Conservation (phyloP, 108 stramenopile genomes). For the Cafeteria roenbergensis region DNA sequence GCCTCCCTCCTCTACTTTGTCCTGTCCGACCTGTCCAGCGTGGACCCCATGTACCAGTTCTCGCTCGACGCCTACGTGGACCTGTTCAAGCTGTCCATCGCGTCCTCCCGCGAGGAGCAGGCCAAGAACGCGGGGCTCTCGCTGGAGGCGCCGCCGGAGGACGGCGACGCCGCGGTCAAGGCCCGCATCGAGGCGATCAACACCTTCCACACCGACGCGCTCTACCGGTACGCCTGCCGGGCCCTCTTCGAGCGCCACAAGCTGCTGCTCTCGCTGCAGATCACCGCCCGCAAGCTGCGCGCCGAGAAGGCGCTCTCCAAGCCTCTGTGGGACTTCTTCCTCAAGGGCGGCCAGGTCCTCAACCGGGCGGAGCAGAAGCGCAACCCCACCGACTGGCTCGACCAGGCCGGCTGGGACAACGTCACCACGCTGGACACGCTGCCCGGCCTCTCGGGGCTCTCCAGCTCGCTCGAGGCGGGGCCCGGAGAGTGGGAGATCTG, state of each 20-base stretch:
- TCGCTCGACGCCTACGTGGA: conserved; percentile 48
- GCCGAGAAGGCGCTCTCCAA: conserved; percentile 36
- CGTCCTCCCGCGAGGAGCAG: conserved; percentile 15
- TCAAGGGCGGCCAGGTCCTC: conserved; percentile 42
- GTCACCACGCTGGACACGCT: conserved; percentile 47
- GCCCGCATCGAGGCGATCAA: conserved; percentile 48
- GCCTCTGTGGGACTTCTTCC: conserved; percentile 48
- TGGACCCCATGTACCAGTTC: conserved; percentile 62
- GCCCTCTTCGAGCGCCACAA: conserved; percentile 55
- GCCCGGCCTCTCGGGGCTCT: no score
- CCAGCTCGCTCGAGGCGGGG: conserved; percentile 23
- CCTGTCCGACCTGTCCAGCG: conserved; percentile 39
- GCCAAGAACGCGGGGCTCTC: not conserved
- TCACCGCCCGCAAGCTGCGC: conserved; percentile 43
- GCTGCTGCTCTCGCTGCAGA: conserved; percentile 43
- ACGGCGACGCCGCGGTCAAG: conserved; percentile 23
- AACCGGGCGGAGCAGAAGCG: conserved; percentile 38
- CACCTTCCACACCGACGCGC: conserved; percentile 37
- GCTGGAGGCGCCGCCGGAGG: no score
- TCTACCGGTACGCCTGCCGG: conserved; percentile 51
- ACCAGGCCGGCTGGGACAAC: conserved; percentile 46
- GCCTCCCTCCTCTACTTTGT: conserved; percentile 54
- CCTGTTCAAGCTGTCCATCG: conserved; percentile 45
- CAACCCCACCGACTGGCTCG: conserved; percentile 36
- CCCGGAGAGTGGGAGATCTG: conserved; percentile 48